Percentiles rank a stretch among this genome's conserved stretches.
These are phyloP conservation scores for Chaetothyriales sp. DNA, from an alignment of 2,329 filamentous ascomycete species.

Conservation along the genomic window DNA sequence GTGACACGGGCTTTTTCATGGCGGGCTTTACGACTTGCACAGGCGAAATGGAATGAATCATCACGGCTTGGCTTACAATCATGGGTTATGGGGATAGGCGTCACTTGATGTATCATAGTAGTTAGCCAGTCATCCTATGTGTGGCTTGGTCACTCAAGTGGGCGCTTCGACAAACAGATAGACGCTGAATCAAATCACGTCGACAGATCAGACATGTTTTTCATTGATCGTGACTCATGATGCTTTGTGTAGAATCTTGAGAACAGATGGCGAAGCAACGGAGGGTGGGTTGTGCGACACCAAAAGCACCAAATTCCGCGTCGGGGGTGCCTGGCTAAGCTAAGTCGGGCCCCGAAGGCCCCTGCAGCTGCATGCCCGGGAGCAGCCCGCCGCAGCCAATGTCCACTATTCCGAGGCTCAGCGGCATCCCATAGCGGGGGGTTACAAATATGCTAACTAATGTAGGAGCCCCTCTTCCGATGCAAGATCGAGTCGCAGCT, in stretches of 20 bases:
- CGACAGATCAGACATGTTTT: conserved; percentile 2
- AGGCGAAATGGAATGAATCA: conserved; percentile 16
- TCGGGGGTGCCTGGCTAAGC: neutral
- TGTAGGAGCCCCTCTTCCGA: neutral
- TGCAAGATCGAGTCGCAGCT: neutral
- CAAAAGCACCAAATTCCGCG: neutral
- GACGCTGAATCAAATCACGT: conserved; percentile 15
- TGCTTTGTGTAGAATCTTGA: too few species aligned
- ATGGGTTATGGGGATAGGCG: conserved; percentile 11
- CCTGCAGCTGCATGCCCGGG: neutral
- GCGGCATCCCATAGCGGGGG: neutral
- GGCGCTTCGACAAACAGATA: conserved; percentile 9
- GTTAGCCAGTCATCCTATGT: conserved; percentile 10
- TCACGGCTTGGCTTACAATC: conserved; percentile 14
- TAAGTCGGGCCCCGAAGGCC: neutral
- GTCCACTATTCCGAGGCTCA: too few species aligned
- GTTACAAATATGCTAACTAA: neutral
- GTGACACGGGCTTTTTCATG: conserved; percentile 9
- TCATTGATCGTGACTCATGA: neutral
- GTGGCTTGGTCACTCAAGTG: conserved; percentile 12
- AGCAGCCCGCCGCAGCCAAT: neutral
- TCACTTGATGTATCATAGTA: conserved; percentile 17
- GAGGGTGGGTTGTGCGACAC: neutral
- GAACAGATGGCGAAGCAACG: too few species aligned
- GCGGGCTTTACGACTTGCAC: conserved; percentile 14